Evolutionary conservation across 305 asterid species (phyloP), one percentile per base, ranked within the genome.

Genomic region (Fraxinus floribunda): DNA sequence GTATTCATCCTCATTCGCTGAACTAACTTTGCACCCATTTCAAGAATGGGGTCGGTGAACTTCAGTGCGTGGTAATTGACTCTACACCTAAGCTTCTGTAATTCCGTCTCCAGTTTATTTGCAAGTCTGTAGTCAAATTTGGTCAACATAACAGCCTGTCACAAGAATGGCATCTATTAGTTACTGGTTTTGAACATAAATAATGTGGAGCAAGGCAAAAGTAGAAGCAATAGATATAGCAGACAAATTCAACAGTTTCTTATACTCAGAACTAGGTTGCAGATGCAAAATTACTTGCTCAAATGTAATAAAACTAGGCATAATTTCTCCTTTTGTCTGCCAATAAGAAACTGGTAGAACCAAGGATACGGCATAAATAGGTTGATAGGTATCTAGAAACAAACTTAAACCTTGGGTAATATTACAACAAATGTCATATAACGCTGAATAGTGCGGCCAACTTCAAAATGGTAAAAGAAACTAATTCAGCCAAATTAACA

Each of bases 51-150:
- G 78, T 91, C 81, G 32, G 98, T 93, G 92, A 97, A 97, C 91
- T 86, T 97, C 87, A 97, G 89, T 30, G 99, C 98, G 75, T 94
- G 99, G 88, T 93, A 97, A 78, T 97, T 97, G 78, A 92, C 97
- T 90, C 98, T 91, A 85, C 99, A 97, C 84, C 99, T 89, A 85
- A 97, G 98, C 92, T 92, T 97, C 88, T 97, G 99, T 82, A 92
- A 85, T 78, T 97, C 99, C 26, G 88, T 80, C 79, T 88, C 90
- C 90, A 97, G 86, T 89, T 84, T 91, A 90, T 95, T 97, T 81
- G 99, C 85, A 89, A 97, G 99, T 85, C 98, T 94, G 80, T 96
- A 97, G 88, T 97, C 98, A 81, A 91, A 97, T 88, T 94, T 97
- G 89, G 92, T 91, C 89, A 96, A 87, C 90, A 91, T 94, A 79